phyloP scores from a whole-genome alignment of 345 rosid species.

The Citrus hindsii region DNA sequence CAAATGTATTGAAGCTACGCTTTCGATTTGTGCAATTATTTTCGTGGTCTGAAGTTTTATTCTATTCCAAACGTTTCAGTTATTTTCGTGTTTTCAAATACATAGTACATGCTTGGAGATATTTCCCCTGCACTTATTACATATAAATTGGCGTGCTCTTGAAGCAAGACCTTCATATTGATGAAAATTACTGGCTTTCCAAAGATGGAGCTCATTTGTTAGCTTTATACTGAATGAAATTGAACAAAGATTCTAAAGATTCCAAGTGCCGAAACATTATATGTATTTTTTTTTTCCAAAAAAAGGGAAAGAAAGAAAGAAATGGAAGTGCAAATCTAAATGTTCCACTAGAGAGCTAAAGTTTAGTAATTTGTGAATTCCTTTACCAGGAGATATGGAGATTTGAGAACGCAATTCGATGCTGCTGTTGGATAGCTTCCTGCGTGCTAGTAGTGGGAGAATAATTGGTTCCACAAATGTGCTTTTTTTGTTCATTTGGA shows the following conservation, averaged over 20 bases:
- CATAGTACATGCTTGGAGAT: background rate
- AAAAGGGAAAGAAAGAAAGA: too few relatives aligned
- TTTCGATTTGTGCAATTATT: background rate
- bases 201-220: background rate
- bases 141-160: background rate
- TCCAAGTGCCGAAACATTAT: too few relatives aligned
- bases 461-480: background rate
- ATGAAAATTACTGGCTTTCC: background rate
- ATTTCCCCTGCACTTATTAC: background rate
- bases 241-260: background rate
- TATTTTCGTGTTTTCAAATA: too few relatives aligned
- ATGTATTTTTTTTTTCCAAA: too few relatives aligned
- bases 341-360: background rate
- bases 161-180: background rate
- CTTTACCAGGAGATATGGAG: background rate
- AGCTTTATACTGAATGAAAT: background rate
- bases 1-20: background rate
- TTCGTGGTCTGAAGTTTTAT: background rate
- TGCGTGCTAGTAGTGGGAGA: slow-evolving; percentile 7
- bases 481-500: background rate
- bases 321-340: background rate
- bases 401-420: background rate
- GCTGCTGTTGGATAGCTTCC: background rate
- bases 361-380: background rate
- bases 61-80: background rate